Evolutionary conservation across 352 stramenopile species (phyloP).

Genomic region (Pythium volutum): DNA sequence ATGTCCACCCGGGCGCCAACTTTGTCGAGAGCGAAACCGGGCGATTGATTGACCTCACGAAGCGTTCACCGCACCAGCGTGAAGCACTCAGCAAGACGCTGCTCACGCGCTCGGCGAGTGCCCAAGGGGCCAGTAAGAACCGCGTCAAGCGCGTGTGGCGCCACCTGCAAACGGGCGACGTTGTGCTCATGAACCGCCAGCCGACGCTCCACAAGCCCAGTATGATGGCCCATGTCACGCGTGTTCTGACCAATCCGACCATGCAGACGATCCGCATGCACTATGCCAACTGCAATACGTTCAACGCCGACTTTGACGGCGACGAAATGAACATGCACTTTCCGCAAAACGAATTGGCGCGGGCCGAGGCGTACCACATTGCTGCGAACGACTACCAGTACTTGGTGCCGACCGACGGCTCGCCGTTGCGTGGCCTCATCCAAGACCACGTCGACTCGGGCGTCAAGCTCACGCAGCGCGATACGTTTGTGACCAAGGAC

Average conservation of each 20-base stretch:
- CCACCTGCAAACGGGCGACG: conserved; percentile 97
- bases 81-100: conserved; percentile 96
- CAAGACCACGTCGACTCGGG: conserved; percentile 99
- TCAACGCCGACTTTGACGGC: conserved; percentile 99
- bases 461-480: conserved; percentile 97
- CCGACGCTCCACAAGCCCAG: conserved; percentile 99
- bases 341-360: conserved; percentile 97
- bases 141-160: conserved; percentile 96
- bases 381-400: conserved; percentile 98
- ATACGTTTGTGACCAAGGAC: conserved; percentile 98
- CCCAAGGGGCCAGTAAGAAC: conserved; percentile 78
- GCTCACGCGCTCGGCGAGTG: conserved; percentile 85
- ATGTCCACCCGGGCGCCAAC: conserved; percentile 96
- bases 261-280: conserved; percentile 99
- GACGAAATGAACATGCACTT: conserved; percentile 99
- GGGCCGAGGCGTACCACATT: conserved; percentile 97
- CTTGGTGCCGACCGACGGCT: conserved; percentile 97
- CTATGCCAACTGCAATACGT: conserved; percentile 99
- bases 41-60: conserved; percentile 92
- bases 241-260: conserved; percentile 94
- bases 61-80: conserved; percentile 91
- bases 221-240: conserved; percentile 99
- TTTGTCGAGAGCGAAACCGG: conserved; percentile 97
- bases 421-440: conserved; percentile 97
- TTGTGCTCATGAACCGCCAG: conserved; percentile 99